A percentile compares a stretch with the other conserved stretches of the same genome.
Conservation (phyloP, 805 yeast species). For the Ogataea pignaliae region DNA sequence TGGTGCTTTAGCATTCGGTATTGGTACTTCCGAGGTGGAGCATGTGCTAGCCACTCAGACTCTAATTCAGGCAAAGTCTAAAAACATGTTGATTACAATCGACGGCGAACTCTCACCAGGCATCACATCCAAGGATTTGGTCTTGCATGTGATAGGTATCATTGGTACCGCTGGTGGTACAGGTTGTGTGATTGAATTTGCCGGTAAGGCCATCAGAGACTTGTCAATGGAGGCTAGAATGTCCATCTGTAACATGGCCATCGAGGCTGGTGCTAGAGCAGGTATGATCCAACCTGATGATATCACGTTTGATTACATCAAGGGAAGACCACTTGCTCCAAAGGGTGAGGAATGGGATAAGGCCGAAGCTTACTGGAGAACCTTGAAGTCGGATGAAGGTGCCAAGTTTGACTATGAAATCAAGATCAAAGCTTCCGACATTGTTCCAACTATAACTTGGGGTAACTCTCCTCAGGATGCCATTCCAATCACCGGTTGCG, state of each 20-base stretch:
- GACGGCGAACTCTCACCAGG: constrained; percentile 84
- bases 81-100: constrained; percentile 88
- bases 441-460: constrained; percentile 97
- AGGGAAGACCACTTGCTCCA: constrained; percentile 95
- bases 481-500: constrained; percentile 82
- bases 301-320: constrained; percentile 78
- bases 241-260: constrained; percentile 99
- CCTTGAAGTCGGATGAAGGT: constrained; percentile 83
- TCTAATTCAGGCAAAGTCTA: constrained; percentile 87
- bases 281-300: constrained; percentile 98
- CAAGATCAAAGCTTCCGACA: constrained; percentile 73
- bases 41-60: constrained; percentile 98
- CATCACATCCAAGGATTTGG: constrained; percentile 92
- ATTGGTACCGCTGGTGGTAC: constrained; percentile 99
- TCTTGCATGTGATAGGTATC: constrained; percentile 89
- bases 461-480: constrained; percentile 99
- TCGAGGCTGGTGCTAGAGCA: constrained; percentile 99
- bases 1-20: constrained; percentile 96
- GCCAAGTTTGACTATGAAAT: constrained; percentile 87
- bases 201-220: constrained; percentile 88
- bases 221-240: constrained; percentile 96
- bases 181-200: constrained; percentile 93
- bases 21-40: constrained; percentile 98
- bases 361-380: constrained; percentile 87
- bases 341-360: constrained; percentile 92